Conservation (phyloP, 148 eudicot genomes). For the Arbutus unedo region DNA sequence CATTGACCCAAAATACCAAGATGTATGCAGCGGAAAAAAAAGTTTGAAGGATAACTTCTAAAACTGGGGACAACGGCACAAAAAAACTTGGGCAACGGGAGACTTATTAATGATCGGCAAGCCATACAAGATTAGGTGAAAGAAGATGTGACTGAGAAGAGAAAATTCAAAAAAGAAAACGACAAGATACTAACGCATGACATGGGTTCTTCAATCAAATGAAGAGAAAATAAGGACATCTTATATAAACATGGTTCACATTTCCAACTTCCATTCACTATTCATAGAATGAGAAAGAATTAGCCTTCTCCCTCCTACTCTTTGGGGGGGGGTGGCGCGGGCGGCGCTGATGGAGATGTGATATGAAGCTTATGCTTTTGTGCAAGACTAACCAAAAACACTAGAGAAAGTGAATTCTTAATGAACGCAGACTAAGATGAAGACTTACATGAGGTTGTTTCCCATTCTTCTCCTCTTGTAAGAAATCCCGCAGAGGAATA, state of each 20-base stretch:
- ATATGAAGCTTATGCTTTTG: too few species aligned
- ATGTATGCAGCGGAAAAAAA: background rate
- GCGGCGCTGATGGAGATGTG: too few species aligned
- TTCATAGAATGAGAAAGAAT: background rate
- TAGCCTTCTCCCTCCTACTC: background rate
- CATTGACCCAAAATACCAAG: too few species aligned
- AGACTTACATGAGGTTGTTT: conserved; percentile 46
- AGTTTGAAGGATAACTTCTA: background rate
- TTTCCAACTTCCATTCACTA: background rate
- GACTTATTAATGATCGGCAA: background rate
- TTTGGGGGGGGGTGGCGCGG: too few species aligned
- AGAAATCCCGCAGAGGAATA: conserved; percentile 63
- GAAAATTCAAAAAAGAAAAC: background rate
- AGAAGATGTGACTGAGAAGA: too few species aligned
- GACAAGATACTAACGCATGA: background rate
- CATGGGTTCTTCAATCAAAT: background rate
- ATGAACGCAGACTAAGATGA: background rate
- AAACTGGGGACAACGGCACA: background rate
- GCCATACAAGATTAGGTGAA: background rate
- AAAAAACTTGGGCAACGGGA: background rate
- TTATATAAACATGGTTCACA: background rate
- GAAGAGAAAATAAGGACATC: background rate
- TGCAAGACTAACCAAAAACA: too few species aligned
- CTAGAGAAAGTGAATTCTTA: background rate
- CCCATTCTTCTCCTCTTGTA: conserved; percentile 68